Evolutionary conservation across 192 early-diverging fungal genomes (phyloP), one percentile per base, ranked within the genome.

Genomic region (Chytriomyces sp.): DNA sequence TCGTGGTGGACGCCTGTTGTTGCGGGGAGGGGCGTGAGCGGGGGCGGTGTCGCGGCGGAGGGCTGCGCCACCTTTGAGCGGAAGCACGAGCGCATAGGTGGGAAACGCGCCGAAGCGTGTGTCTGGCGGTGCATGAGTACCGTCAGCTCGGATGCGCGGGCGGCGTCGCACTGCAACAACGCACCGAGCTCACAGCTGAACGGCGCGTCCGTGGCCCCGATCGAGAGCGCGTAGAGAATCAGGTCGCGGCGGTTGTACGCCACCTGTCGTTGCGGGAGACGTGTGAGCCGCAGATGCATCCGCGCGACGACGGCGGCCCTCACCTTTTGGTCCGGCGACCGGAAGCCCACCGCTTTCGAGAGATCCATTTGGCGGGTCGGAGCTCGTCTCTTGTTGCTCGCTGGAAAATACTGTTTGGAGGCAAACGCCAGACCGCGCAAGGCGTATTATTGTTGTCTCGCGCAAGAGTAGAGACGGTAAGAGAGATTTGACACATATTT

Each of bases 181-280:
- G 1, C 60, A 75, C 70, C 69, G 26, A 85, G 70, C 80, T 93
- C 91, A 75, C 91, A 93, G 25, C 87, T 78, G 66, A 81, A 93
- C 55, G 83, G 77, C 31, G 89, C 80, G 33, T 93, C 91, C 32
- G 78, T 75, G 58, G 87, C 81, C 19, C 89, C 89, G 30, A 92
- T 81, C 6, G 90, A 85, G 22, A 92, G 64, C 8, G 91, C 90
- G 61, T 93, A 93, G n/a, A 93, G 73, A 55, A 92, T 82, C 5
- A 90, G 75, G 72, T 93, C 91, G 6, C 91, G 60, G 7, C 60
- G 60, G 38, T 62, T 62, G 60, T 62, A 62, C 14, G 31, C 14
- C 17, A 62, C 60, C 60, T 62, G 26, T 32, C n/a, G 7, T 37
- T 25, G n/a, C 17, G n/a, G 17, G n/a, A 28, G 19, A 22, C 12